These are phyloP conservation scores for Hypoxylon cercidicola DNA, from an alignment of 495 filamentous ascomycete genomes.

Conservation along the genomic window DNA sequence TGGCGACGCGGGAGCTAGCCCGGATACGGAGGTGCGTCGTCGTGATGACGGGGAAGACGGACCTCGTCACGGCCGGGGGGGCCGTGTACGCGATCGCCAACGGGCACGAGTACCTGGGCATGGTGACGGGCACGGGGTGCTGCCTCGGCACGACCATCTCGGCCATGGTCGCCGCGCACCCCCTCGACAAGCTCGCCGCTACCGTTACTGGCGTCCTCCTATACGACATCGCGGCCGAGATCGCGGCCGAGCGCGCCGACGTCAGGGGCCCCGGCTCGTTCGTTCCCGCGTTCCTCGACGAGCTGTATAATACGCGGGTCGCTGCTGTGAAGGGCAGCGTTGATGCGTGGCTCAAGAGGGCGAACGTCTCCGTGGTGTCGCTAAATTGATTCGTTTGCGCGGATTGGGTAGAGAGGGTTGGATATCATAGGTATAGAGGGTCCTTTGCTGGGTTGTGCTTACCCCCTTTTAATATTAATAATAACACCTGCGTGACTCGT, in stretches of 20 bases:
- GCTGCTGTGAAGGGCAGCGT: slow-evolving; percentile 59
- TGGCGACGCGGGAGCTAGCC: slow-evolving; percentile 72
- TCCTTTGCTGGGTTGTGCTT: background rate
- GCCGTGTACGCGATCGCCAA: slow-evolving; percentile 75
- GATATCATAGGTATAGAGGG: background rate
- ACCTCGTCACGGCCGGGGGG: slow-evolving; percentile 81
- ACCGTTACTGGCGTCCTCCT: slow-evolving; percentile 74
- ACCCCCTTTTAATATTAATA: background rate
- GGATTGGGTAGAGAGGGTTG: background rate
- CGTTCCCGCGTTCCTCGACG: slow-evolving; percentile 86
- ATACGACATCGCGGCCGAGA: slow-evolving; percentile 88
- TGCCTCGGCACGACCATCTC: slow-evolving; percentile 84
- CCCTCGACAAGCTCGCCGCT: slow-evolving; percentile 72
- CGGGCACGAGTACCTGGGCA: slow-evolving; percentile 79
- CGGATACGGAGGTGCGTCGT: slow-evolving; percentile 74
- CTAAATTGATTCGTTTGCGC: slow-evolving; percentile 33
- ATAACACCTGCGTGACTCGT: too few species aligned
- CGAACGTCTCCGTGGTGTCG: slow-evolving; percentile 58
- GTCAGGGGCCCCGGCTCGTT: slow-evolving; percentile 87
- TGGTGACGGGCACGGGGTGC: slow-evolving; percentile 90
- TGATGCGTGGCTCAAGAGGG: slow-evolving; percentile 64
- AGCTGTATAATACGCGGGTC: slow-evolving; percentile 62
- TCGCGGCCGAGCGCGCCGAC: slow-evolving; percentile 68
- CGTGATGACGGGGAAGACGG: slow-evolving; percentile 84
- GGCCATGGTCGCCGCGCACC: slow-evolving; percentile 70